Evolutionary conservation across 148 eudicot species (phyloP), one percentile per base, ranked within the genome.

Genomic region (Polygonum aviculare): DNA sequence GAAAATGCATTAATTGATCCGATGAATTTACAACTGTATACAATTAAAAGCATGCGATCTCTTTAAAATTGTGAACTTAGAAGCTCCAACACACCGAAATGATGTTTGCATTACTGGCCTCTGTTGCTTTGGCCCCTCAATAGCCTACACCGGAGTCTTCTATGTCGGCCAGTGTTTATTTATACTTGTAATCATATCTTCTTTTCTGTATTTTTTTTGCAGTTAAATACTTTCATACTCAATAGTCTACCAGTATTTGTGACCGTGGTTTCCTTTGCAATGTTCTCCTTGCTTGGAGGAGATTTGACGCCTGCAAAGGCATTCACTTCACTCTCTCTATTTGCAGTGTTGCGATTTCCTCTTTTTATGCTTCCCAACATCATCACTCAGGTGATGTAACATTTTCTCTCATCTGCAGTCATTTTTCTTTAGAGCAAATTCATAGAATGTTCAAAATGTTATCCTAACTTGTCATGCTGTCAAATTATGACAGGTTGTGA

Each of bases 291-390:
- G 75, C 91, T 95, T 78, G 98, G 98, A 78, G 98, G 98, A 75
- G 91, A 90, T 74, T 79, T 94, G 82, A 94, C 98, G 76, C 98
- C 98, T 72, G 96, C 98, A 69, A 88, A 90, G 83, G 98, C 98
- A 78, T 95, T 95, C 52, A 92, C 98, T 40, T 95, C 98, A 74
- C 90, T 95, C 63, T 95, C 98, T 40, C 79, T 95, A 83, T 95
- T 92, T 78, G 92, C 94, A 10, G 98, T 95, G 39, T 79, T 95
- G 73, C 91, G 92, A 31, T 92, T 88, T 82, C 98, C 98, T 74
- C 87, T 95, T 19, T 89, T 89, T 80, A 89, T 92, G 98, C 98
- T 95, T 78, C 98, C 98, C 15, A 90, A 89, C 82, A 87, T 89
- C 62, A 95, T 95, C 70, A 90, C 96, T 74, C 98, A 90, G 97